phyloP scores from a whole-genome alignment of 2,329 filamentous ascomycete species.

The Sporothrix pseudoabietina region DNA sequence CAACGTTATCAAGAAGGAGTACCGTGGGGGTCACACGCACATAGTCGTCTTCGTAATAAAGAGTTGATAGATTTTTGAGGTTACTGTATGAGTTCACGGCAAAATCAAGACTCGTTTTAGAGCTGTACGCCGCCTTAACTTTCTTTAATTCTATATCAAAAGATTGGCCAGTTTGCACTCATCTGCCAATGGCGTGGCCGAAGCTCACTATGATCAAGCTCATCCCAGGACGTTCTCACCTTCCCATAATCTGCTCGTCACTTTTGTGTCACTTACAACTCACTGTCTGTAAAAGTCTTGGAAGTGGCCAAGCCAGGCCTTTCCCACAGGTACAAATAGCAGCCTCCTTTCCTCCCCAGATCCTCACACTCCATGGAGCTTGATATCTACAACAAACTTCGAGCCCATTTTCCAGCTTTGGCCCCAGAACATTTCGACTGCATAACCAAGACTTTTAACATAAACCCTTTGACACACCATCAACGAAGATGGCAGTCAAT shows the following conservation, averaged over 20 bases:
- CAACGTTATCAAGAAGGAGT: background rate
- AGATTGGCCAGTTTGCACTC: no score
- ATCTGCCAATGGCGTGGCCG: background rate
- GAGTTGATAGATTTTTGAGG: background rate
- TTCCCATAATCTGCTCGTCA: background rate
- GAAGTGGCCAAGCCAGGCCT: background rate
- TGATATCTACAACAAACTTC: background rate
- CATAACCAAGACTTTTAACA: no score
- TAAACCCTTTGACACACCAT: no score
- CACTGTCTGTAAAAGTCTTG: no score
- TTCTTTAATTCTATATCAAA: background rate
- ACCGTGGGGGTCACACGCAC: slow-evolving; percentile 14
- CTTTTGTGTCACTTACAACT: background rate
- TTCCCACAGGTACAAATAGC: background rate
- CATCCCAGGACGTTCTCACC: background rate
- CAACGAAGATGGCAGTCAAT: no score
- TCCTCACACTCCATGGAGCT: background rate
- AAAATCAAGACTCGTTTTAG: background rate
- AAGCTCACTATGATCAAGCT: background rate
- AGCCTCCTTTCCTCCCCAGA: background rate
- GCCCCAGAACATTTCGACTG: background rate
- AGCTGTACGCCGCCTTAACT: background rate
- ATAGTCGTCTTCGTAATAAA: background rate
- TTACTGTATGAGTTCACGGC: background rate
- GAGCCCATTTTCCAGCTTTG: background rate